Percentiles rank a stretch among this genome's conserved stretches.
Conservation (phyloP, 1,139 yeast species). For the Suhomyces maxii region DNA sequence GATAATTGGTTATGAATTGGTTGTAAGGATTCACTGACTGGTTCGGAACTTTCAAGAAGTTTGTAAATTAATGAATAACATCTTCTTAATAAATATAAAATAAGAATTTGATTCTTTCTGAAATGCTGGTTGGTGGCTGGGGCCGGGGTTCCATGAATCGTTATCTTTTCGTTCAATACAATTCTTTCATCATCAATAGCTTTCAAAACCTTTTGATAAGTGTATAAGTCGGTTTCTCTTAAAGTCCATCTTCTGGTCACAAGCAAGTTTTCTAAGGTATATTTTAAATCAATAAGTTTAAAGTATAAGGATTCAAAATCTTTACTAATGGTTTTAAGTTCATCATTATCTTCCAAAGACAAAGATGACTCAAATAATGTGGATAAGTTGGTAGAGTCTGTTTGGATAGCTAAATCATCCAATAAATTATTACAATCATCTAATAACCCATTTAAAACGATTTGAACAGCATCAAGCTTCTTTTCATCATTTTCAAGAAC, state of each 20-base stretch:
- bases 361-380: slow-evolving; percentile 25
- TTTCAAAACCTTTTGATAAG: slow-evolving; percentile 71
- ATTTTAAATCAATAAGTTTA: slow-evolving; percentile 60
- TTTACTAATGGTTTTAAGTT: slow-evolving; percentile 9
- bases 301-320: slow-evolving; percentile 29
- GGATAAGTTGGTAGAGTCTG: slow-evolving; percentile 34
- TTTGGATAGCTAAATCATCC: slow-evolving; percentile 65
- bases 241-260: slow-evolving; percentile 96
- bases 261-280: slow-evolving; percentile 73
- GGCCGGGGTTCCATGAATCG: slow-evolving; percentile 35
- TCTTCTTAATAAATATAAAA: slow-evolving; percentile 79
- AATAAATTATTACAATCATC: slow-evolving; percentile 81
- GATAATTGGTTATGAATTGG: slow-evolving; percentile 90
- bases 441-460: slow-evolving; percentile 66
- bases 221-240: slow-evolving; percentile 89
- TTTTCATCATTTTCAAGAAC: slow-evolving; percentile 20
- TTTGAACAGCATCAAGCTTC: slow-evolving; percentile 43
- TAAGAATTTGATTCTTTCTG: slow-evolving; percentile 55
- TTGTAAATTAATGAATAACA: slow-evolving; percentile 89
- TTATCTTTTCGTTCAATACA: slow-evolving; percentile 34
- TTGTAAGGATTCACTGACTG: slow-evolving; percentile 88
- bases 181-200: slow-evolving; percentile 71
- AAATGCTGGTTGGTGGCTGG: slow-evolving; percentile 16
- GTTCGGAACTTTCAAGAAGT: slow-evolving; percentile 87
- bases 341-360: slow-evolving; percentile 4